These are phyloP conservation scores for Lactarius evosmus DNA, from an alignment of 768 basidiomycete genomes.

Conservation along the genomic window DNA sequence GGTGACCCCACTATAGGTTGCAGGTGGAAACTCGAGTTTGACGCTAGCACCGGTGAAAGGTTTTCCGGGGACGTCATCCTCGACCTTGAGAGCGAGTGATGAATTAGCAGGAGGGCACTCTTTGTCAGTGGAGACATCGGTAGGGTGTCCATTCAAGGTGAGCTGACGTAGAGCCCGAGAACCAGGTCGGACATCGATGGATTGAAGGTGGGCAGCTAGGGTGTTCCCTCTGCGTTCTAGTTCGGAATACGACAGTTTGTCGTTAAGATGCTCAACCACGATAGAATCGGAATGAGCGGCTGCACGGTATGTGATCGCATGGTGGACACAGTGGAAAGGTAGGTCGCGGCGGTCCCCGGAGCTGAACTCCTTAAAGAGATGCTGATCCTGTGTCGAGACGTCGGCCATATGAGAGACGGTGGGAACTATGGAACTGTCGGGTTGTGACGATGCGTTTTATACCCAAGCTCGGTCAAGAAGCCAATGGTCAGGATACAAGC, in stretches of 20 bases:
- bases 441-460: background rate
- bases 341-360: slow-evolving; percentile 38
- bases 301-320: slow-evolving; percentile 52
- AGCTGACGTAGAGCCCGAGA: slow-evolving; percentile 35
- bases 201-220: slow-evolving; percentile 45
- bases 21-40: background rate
- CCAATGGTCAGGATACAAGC: no score
- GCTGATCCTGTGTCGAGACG: slow-evolving; percentile 43
- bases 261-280: slow-evolving; percentile 49
- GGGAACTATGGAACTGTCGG: background rate
- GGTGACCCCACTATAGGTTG: background rate
- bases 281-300: slow-evolving; percentile 40
- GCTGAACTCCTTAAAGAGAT: slow-evolving; percentile 46
- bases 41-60: background rate
- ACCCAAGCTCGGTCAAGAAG: background rate
- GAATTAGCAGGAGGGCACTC: background rate
- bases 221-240: slow-evolving; percentile 49
- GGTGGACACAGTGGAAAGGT: slow-evolving; percentile 52
- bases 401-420: slow-evolving; percentile 24
- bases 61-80: background rate
- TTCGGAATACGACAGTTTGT: slow-evolving; percentile 49
- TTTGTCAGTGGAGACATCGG: slow-evolving; percentile 2
- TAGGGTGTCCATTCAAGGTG: slow-evolving; percentile 13
- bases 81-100: background rate
- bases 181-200: slow-evolving; percentile 43